A percentile compares a stretch with the other conserved stretches of the same genome.
phyloP scores from a whole-genome alignment of 768 basidiomycete species.

The Collybiopsis confluens region DNA sequence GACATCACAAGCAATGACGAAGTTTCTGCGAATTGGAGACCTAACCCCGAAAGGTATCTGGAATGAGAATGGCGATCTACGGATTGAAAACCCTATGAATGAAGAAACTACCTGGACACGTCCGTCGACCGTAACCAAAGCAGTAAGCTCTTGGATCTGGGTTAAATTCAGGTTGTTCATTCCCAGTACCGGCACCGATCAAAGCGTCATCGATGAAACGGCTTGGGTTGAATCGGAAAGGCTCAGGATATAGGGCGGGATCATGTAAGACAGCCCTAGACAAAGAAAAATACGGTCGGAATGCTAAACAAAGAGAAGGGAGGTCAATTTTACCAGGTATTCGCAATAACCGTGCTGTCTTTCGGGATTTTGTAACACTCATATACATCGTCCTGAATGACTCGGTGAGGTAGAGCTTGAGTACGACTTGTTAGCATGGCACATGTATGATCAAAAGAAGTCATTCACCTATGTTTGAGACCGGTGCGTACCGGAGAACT shows the following conservation, averaged over 20 bases:
- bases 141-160: constrained; percentile 28
- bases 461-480: constrained; percentile 35
- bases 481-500: constrained; percentile 35
- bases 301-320: neutral
- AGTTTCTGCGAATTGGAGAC: constrained; percentile 27
- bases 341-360: constrained; percentile 39
- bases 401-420: constrained; percentile 37
- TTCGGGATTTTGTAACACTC: constrained; percentile 40
- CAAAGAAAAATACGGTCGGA: neutral
- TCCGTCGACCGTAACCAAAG: constrained; percentile 30
- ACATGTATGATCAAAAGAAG: neutral
- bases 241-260: constrained; percentile 33
- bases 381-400: constrained; percentile 42
- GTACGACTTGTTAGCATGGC: neutral
- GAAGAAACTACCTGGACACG: constrained; percentile 24
- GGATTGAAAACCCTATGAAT: neutral
- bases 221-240: constrained; percentile 34
- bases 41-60: constrained; percentile 9
- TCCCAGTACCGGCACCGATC: neutral
- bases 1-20: constrained; percentile 28
- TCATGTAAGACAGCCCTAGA: constrained; percentile 43
- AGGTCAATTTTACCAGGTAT: constrained; percentile 33
- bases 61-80: neutral
- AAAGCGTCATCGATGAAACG: constrained; percentile 21
- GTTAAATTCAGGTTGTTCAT: constrained; percentile 10